These are phyloP conservation scores for Cladosporium sp. DNA, from an alignment of 2,329 filamentous ascomycete species.

Conservation along the genomic window DNA sequence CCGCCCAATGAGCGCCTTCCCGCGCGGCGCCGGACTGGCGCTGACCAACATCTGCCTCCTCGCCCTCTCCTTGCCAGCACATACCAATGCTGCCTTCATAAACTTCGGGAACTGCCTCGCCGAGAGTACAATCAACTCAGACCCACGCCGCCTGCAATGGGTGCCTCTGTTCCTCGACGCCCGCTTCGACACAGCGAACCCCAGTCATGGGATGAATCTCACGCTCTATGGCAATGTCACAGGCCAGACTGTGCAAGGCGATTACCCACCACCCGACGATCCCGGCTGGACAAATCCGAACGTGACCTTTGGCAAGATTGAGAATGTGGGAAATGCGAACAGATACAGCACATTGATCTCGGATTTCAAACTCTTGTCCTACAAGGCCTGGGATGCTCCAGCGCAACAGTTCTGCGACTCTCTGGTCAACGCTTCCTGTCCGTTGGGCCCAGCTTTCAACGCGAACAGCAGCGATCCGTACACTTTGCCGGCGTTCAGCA, in stretches of 20 bases:
- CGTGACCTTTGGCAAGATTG: constrained; percentile 70
- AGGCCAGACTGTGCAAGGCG: constrained; percentile 57
- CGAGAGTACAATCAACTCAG: constrained; percentile 54
- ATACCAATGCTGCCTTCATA: constrained; percentile 62
- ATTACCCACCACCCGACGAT: constrained; percentile 58
- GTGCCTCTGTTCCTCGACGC: constrained; percentile 71
- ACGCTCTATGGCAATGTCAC: constrained; percentile 90
- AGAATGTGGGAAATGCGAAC: constrained; percentile 51
- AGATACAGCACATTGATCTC: constrained; percentile 70
- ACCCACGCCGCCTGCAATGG: constrained; percentile 68
- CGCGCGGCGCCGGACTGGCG: constrained; percentile 18
- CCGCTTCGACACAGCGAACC: constrained; percentile 55
- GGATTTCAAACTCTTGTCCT: constrained; percentile 70
- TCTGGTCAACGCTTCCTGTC: constrained; percentile 61
- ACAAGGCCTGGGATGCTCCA: constrained; percentile 59
- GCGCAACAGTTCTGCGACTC: constrained; percentile 62
- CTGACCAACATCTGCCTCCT: constrained; percentile 16
- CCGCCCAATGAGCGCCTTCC: constrained; percentile 17
- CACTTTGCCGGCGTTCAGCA: constrained; percentile 66
- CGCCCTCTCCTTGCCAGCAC: constrained; percentile 39
- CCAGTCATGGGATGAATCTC: constrained; percentile 64
- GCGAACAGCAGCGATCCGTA: constrained; percentile 49
- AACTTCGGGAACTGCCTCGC: constrained; percentile 80
- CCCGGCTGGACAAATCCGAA: constrained; percentile 59
- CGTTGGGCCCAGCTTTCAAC: constrained; percentile 69